These are phyloP conservation scores for Tilletia caries DNA, from an alignment of 1,284 basidiomycete species.

Conservation along the genomic window DNA sequence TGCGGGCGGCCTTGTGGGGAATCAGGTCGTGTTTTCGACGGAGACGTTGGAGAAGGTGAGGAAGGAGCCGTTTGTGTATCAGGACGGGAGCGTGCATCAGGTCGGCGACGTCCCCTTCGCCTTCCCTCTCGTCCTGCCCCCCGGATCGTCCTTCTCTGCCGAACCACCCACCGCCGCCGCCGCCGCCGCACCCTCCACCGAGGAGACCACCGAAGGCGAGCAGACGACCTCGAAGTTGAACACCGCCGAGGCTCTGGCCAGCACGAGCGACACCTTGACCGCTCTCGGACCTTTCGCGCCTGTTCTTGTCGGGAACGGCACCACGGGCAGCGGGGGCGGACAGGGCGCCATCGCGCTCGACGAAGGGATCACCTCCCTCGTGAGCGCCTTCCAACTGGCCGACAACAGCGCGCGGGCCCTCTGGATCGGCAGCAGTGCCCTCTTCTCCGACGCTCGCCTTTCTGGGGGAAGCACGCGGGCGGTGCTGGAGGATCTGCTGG, in stretches of 20 bases:
- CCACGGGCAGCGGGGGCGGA: conserved; percentile 10
- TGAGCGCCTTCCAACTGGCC: conserved; percentile 82
- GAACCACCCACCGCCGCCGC: conserved; percentile 61
- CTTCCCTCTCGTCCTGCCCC: conserved; percentile 75
- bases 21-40: conserved; percentile 47
- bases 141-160: conserved; percentile 59
- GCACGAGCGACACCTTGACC: conserved; percentile 27
- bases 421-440: conserved; percentile 72
- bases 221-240: conserved; percentile 16
- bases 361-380: conserved; percentile 67
- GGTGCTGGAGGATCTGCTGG: conserved; percentile 70
- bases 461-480: conserved; percentile 68
- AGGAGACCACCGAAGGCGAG: conserved; percentile 19
- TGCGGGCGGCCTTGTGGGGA: conserved; percentile 24
- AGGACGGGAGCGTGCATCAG: conserved; percentile 67
- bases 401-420: conserved; percentile 69
- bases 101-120: conserved; percentile 76
- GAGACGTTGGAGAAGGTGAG: conserved; percentile 58
- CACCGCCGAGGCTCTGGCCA: conserved; percentile 26
- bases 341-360: conserved; percentile 55
- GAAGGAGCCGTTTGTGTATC: conserved; percentile 64
- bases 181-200: conserved; percentile 49
- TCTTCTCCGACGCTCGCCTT: conserved; percentile 8
- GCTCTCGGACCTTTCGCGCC: conserved; percentile 22
- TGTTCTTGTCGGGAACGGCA: conserved; percentile 15